Conservation (phyloP, 768 basidiomycete species). For the Pluteus cervinus region DNA sequence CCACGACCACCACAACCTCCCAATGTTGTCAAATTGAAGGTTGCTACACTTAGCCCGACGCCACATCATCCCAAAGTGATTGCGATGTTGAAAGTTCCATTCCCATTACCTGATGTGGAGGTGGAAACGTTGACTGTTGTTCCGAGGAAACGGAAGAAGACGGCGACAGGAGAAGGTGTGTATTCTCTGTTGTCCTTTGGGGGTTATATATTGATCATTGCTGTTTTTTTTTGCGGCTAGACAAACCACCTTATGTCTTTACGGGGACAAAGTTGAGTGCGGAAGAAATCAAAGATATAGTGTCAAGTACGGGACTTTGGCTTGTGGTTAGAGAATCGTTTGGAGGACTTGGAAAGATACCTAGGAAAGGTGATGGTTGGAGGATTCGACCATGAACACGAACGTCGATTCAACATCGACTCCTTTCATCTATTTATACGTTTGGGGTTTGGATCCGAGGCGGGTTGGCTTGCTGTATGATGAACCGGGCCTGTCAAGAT, state of each 20-base stretch:
- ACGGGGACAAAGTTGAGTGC: slow-evolving; percentile 63
- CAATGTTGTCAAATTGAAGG: slow-evolving; percentile 48
- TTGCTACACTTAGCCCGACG: slow-evolving; percentile 84
- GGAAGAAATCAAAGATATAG: slow-evolving; percentile 91
- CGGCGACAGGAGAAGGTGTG: slow-evolving; percentile 34
- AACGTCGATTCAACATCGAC: too few species aligned
- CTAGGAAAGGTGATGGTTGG: slow-evolving; percentile 77
- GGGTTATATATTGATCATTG: slow-evolving; percentile 9
- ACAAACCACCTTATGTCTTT: slow-evolving; percentile 17
- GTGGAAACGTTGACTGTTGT: slow-evolving; percentile 53
- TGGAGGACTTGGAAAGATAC: slow-evolving; percentile 79
- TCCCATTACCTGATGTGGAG: slow-evolving; percentile 78
- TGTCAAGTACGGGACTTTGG: slow-evolving; percentile 87
- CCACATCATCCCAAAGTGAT: slow-evolving; percentile 97
- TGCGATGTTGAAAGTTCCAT: slow-evolving; percentile 85
- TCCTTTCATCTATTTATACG: too few species aligned
- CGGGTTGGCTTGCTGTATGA: too few species aligned
- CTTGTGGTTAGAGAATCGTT: slow-evolving; percentile 89
- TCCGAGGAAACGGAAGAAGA: too few species aligned
- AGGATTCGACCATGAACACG: slow-evolving; percentile 55
- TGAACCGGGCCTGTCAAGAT: too few species aligned
- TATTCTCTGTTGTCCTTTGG: slow-evolving; percentile 11
- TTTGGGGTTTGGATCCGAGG: too few species aligned
- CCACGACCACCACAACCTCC: slow-evolving; percentile 15
- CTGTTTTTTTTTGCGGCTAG: slow-evolving; percentile 1